Evolutionary conservation across 306 rosid genomes (phyloP).

Genomic region (Malus fusca): DNA sequence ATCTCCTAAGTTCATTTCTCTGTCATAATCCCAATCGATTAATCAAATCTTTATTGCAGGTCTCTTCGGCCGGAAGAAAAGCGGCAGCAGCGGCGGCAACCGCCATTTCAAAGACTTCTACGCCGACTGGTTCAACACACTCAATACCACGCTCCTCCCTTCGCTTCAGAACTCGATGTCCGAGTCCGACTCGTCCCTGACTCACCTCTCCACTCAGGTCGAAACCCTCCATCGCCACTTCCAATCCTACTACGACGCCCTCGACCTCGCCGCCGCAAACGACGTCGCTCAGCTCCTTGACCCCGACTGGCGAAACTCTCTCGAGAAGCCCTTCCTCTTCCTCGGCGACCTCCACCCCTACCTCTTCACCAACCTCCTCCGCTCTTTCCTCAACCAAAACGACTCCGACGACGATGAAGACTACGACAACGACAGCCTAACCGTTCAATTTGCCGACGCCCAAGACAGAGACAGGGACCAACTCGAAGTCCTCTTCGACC

Average conservation of each 20-base stretch:
- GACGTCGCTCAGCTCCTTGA: conserved; percentile 42
- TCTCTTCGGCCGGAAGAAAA: conserved; percentile 21
- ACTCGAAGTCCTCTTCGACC: background rate
- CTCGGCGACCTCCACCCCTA: conserved; percentile 68
- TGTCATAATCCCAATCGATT: background rate
- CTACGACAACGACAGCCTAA: background rate
- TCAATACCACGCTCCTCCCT: conserved; percentile 34
- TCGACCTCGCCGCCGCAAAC: conserved; percentile 47
- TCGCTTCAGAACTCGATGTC: conserved; percentile 24
- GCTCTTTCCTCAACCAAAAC: conserved; percentile 35
- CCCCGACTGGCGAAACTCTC: conserved; percentile 56
- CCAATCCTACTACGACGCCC: conserved; percentile 58
- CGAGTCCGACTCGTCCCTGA: conserved; percentile 18
- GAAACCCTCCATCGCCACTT: conserved; percentile 59
- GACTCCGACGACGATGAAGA: conserved; percentile 7
- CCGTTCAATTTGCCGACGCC: background rate
- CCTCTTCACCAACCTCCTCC: conserved; percentile 62
- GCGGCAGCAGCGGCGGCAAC: background rate
- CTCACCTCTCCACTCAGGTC: conserved; percentile 32
- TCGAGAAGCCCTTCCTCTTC: conserved; percentile 71
- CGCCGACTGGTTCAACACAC: conserved; percentile 26
- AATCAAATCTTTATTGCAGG: background rate
- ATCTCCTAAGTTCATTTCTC: background rate
- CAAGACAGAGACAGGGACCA: background rate
- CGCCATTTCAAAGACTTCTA: conserved; percentile 32